Evolutionary conservation across 768 basidiomycete species (phyloP), one percentile per base, ranked within the genome.

Genomic region (Russula abietina): DNA sequence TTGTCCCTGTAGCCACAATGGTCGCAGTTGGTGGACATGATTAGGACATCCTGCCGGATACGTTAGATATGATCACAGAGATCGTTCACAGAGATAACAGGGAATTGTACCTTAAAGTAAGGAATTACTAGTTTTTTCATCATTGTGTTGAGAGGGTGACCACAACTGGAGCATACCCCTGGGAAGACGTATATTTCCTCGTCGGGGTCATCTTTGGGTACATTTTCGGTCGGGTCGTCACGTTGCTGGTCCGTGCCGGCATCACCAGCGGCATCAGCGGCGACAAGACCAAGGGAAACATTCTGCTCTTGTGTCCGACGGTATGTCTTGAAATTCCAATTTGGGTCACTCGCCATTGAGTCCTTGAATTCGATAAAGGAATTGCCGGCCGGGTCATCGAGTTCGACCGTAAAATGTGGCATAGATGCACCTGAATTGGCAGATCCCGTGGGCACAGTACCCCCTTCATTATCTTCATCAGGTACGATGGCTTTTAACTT

Each of bases 21-120:
- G 61, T 94, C 92, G 73, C 97, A 98, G 72, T 97, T 98, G 7
- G 95, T 95, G 24, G 96, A 96, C 94, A 98, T 98, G 75, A 98
- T 96, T 58, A 98, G 76, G 60, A 93, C 88, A 69, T 99, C 94
- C 95, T 97, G 30, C 3, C n/a, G 22, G 52, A 46, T 16, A 16
- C 5, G 65, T 38, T 9, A 28, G 54, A 14, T 38, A 48, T n/a
- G 49, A 22, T 46, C 11, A 36, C 17, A 4, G n/a, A n/a, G n/a
- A n/a, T n/a, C n/a, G n/a, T n/a, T 26, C 26, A n/a, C n/a, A n/a
- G n/a, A n/a, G n/a, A 28, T 45, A 36, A 48, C 49, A 24, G 33
- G 24, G 43, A 41, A 11, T 12, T 46, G 64, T 48, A 74, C 94
- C 82, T 99, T 93, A 82, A 99, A 98, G 74, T 99, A 93, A 0